A percentile compares a stretch with the other conserved stretches of the same genome.
Conservation (phyloP, 768 basidiomycete species). For the Phallus indusiatus region DNA sequence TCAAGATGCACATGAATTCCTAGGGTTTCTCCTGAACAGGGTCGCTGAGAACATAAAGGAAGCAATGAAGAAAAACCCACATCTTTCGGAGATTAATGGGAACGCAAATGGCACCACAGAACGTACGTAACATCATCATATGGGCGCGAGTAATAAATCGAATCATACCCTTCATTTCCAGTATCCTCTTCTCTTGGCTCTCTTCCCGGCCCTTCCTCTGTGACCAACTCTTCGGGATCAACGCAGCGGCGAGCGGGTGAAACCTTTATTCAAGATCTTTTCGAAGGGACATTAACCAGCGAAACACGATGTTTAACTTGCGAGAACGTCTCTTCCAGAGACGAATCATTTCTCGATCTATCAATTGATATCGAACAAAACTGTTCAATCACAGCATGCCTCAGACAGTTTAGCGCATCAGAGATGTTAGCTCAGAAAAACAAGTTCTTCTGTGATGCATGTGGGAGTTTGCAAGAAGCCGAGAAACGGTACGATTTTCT, state of each 20-base stretch:
- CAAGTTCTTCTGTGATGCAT: slow-evolving; percentile 97
- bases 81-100: slow-evolving; percentile 19
- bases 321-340: slow-evolving; percentile 92
- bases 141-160: slow-evolving; percentile 4
- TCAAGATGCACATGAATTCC: slow-evolving; percentile 98
- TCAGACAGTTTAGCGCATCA: slow-evolving; percentile 92
- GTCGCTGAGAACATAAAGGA: slow-evolving; percentile 90
- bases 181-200: slow-evolving; percentile 56
- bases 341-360: slow-evolving; percentile 95
- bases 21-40: slow-evolving; percentile 87
- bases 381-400: slow-evolving; percentile 90
- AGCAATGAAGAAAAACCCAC: slow-evolving; percentile 36
- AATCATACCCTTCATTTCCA: slow-evolving; percentile 19
- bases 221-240: slow-evolving; percentile 11
- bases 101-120: slow-evolving; percentile 28
- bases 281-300: slow-evolving; percentile 90
- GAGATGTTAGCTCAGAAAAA: slow-evolving; percentile 98
- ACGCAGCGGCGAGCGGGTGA: slow-evolving; percentile 19
- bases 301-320: slow-evolving; percentile 97
- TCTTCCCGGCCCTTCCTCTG: slow-evolving; percentile 24
- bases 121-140: slow-evolving; percentile 35
- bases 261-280: slow-evolving; percentile 86
- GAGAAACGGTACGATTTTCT: slow-evolving; percentile 72
- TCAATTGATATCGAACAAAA: slow-evolving; percentile 99
- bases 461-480: slow-evolving; percentile 94